Evolutionary conservation across 148 eudicot genomes (phyloP), one percentile per base, ranked within the genome.

Genomic region (Persicaria tinctoria): DNA sequence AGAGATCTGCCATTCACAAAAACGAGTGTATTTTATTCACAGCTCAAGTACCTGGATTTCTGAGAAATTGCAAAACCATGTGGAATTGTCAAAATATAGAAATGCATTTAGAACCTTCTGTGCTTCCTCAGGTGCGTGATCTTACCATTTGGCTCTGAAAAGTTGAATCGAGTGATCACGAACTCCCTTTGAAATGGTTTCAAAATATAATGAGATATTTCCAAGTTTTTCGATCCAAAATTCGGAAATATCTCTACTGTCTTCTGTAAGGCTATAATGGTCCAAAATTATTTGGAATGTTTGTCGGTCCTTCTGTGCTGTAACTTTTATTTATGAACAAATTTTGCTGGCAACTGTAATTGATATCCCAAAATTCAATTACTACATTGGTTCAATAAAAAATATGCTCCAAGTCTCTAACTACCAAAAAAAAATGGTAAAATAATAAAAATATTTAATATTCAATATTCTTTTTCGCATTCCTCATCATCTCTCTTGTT

Each of bases 41-140:
- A 91, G 93, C 86, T 84, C 85, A 80, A 84, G 80, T 78, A 47
- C 79, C 76, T 79, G 60, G 74, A 77, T 82, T 70, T 80, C 82
- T 80, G 86, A 80, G 80, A 81, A 78, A 71, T 77, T 79, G 74
- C 87, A 75, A 77, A 87, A 81, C 78, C 82, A 68, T 78, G 82
- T 79, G 81, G 83, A 75, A 78, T 53, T 76, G 83, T 78, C 84
- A 68, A 83, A 82, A 72, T 79, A 76, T 85, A 85, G 82, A 75
- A 85, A 70, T 72, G 87, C 80, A 57, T 77, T 81, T 89, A 89
- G 92, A 80, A 85, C 83, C 41, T 86, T 82, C 83, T 87, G 90
- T 80, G 68, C 86, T 75, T 81, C 60, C 53, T 68, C 88, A 91
- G 97, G 97, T 89, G 88, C 82, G 91, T 86, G 74, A 68, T 60